Evolutionary conservation across 805 yeast species (phyloP), one percentile per base, ranked within the genome.

Genomic region (Kodamaea neixiangensis): DNA sequence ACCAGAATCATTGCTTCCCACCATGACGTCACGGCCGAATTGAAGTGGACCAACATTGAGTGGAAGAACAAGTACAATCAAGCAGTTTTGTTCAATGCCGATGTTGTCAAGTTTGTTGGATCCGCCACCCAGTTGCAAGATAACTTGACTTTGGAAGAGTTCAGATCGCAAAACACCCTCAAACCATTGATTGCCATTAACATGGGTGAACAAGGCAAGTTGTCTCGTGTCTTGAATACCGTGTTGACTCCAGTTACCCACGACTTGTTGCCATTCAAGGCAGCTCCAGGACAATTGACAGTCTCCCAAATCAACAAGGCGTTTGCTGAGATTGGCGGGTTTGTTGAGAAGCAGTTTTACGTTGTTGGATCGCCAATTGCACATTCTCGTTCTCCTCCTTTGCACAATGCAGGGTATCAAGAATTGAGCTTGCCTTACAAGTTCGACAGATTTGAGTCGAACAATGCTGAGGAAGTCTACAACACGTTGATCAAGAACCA

Each of bases 331-430:
- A 73, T 89, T 55, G 97, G 97, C 39, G 83, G 83, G n/a, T 73
- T 83, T 48, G 54, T 68, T 6, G 54, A 79, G 15, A 79, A 82
- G 69, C 74, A 81, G 52, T 88, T 84, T 59, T 87, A 79, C 67
- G 83, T 92, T 53, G 86, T 85, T 54, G 98, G 98, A 5, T 71
- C 76, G 10, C 97, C 98, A 46, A 78, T 92, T 50, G 68, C 80
- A 7, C 97, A 92, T 66, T 91, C 98, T 1, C 82, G 90, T 66
- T 91, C 97, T 1, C 99, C 99, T 40, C 72, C 78, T 14, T 76
- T 94, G 58, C 99, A 94, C 71, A 85, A 85, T 61, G 79, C 96
- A 2, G 90, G 87, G 22, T 94, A 86, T 72, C 63, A 80, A 50
- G 71, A 77, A n/a, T 75, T 90, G 52, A 90, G 91, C 5, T 75